A percentile compares a stretch with the other conserved stretches of the same genome.
Evolutionary conservation across 148 eudicot genomes (phyloP).

Genomic region (Nepenthes gracilis): DNA sequence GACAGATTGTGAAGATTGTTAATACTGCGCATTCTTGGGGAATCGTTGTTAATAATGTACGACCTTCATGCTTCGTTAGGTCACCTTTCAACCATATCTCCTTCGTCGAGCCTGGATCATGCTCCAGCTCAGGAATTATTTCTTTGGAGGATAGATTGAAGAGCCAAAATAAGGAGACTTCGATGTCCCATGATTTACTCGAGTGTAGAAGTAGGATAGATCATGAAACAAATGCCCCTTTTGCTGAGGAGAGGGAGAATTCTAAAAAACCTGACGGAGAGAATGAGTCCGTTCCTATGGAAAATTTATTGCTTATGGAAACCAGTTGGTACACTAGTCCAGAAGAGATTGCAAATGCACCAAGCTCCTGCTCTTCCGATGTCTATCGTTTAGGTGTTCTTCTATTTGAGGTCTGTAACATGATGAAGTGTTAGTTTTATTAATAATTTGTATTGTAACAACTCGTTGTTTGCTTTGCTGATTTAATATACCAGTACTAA

Average conservation of each 20-base stretch:
- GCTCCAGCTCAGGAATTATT: slow-evolving; percentile 80
- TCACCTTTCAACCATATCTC: slow-evolving; percentile 79
- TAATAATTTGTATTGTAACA: slow-evolving; percentile 3
- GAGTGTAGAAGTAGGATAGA: slow-evolving; percentile 9
- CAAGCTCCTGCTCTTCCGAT: slow-evolving; percentile 84
- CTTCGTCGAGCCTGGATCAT: slow-evolving; percentile 84
- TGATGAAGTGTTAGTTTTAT: slow-evolving; percentile 1
- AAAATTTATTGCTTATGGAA: slow-evolving; percentile 68
- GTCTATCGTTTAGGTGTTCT: slow-evolving; percentile 86
- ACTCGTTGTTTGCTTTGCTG: slow-evolving; percentile 1
- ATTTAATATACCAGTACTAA: too few relatives aligned
- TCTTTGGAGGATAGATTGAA: slow-evolving; percentile 53
- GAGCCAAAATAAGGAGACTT: slow-evolving; percentile 28
- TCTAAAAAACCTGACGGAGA: slow-evolving; percentile 31
- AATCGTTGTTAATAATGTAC: slow-evolving; percentile 65
- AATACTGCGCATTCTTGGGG: slow-evolving; percentile 78
- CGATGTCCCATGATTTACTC: slow-evolving; percentile 13
- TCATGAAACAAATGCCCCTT: slow-evolving; percentile 7
- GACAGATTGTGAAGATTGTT: slow-evolving; percentile 77
- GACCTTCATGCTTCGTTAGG: slow-evolving; percentile 87
- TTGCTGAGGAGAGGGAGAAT: slow-evolving; percentile 17
- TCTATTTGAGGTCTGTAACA: slow-evolving; percentile 80
- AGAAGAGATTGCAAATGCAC: slow-evolving; percentile 76
- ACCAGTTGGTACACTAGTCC: slow-evolving; percentile 89
- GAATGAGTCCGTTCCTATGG: slow-evolving; percentile 65